Percentiles rank a stretch among this genome's conserved stretches.
These are phyloP conservation scores for Puccinia hordei DNA, from an alignment of 1,284 basidiomycete genomes.

Conservation along the genomic window DNA sequence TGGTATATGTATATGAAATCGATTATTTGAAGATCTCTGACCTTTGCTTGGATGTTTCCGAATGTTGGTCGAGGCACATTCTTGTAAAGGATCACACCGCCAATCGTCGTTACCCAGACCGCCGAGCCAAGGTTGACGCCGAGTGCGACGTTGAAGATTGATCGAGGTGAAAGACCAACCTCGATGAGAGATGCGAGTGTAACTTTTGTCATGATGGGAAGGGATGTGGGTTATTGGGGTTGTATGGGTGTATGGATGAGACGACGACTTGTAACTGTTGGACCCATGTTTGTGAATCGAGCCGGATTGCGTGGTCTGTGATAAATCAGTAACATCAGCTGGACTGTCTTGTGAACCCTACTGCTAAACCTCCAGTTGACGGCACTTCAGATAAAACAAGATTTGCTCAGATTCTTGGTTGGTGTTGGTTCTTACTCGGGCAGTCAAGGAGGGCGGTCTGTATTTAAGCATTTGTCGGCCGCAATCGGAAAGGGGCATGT, in stretches of 20 bases:
- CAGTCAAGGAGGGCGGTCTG: too few species aligned
- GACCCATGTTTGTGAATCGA: too few species aligned
- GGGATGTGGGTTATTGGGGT: background rate
- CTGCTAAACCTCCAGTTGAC: background rate
- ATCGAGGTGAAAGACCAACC: constrained; percentile 30
- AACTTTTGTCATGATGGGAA: constrained; percentile 18
- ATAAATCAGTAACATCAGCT: background rate
- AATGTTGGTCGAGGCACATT: constrained; percentile 68
- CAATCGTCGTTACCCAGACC: constrained; percentile 51
- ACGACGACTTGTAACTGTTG: too few species aligned
- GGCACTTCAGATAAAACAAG: too few species aligned
- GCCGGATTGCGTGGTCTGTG: too few species aligned
- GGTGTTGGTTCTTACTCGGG: too few species aligned
- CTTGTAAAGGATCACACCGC: constrained; percentile 50
- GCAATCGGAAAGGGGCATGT: too few species aligned
- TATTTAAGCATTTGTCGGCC: too few species aligned
- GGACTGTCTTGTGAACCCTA: background rate
- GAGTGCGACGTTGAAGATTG: constrained; percentile 31
- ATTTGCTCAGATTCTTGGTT: too few species aligned
- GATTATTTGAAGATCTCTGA: background rate
- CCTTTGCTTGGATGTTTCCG: constrained; percentile 67
- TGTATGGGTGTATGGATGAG: too few species aligned
- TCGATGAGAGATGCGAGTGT: constrained; percentile 28
- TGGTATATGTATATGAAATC: background rate
- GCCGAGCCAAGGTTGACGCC: constrained; percentile 31